Percentiles rank a stretch among this genome's conserved stretches.
These are phyloP conservation scores for Globisporangium polare DNA, from an alignment of 352 stramenopile genomes.

Conservation along the genomic window DNA sequence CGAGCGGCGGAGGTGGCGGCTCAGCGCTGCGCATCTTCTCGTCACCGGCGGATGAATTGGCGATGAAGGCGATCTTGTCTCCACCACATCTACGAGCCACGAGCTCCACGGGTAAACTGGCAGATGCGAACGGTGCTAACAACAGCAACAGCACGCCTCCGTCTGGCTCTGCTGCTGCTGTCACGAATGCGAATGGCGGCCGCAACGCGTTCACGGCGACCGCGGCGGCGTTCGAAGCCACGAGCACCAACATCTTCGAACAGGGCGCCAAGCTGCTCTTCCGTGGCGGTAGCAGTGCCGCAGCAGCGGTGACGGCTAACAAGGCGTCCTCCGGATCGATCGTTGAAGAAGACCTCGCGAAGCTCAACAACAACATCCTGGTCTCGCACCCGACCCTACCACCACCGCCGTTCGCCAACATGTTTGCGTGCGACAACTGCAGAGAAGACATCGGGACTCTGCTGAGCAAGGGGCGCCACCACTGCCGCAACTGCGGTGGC, in stretches of 20 bases:
- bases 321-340: slow-evolving; percentile 33
- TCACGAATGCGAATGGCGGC: background rate
- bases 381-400: slow-evolving; percentile 51
- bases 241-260: slow-evolving; percentile 5
- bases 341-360: slow-evolving; percentile 45
- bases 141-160: too few species aligned
- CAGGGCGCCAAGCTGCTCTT: slow-evolving; percentile 31
- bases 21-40: slow-evolving; percentile 42
- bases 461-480: slow-evolving; percentile 62
- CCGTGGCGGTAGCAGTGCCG: slow-evolving; percentile 12
- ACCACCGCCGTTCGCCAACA: slow-evolving; percentile 70
- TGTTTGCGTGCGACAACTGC: slow-evolving; percentile 72
- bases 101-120: slow-evolving; percentile 3
- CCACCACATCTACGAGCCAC: slow-evolving; percentile 20
- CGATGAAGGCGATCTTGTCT: slow-evolving; percentile 54
- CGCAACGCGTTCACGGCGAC: background rate
- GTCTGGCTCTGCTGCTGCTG: too few species aligned
- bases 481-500: slow-evolving; percentile 78
- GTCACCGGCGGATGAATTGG: slow-evolving; percentile 39
- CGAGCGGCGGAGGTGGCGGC: slow-evolving; percentile 14
- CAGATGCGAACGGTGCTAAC: background rate
- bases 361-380: slow-evolving; percentile 33
- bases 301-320: background rate
- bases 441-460: slow-evolving; percentile 71
- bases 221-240: background rate